phyloP scores from a whole-genome alignment of 148 eudicot species.

The Vaccinium darrowii region DNA sequence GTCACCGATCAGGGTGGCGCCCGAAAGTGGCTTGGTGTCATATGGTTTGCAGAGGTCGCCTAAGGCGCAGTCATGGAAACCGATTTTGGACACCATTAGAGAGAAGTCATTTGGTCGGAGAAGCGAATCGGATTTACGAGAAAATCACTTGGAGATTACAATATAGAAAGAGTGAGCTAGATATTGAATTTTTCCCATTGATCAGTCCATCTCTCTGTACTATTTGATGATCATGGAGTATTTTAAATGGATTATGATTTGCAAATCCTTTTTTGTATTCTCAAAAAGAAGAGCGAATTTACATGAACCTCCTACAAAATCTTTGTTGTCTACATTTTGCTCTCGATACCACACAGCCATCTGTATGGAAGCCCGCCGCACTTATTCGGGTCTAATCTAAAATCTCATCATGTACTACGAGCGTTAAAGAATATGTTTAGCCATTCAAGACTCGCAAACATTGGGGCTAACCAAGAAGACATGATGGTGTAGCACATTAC shows the following conservation, averaged over 20 bases:
- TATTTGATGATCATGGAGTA: background rate
- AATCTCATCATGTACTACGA: background rate
- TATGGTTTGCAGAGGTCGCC: background rate
- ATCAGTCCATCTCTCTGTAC: background rate
- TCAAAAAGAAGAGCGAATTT: background rate
- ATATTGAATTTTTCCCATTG: background rate
- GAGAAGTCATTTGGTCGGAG: slow-evolving; percentile 33
- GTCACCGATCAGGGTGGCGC: background rate
- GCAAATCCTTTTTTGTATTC: background rate
- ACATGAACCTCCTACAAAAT: background rate
- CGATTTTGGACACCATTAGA: slow-evolving; percentile 30
- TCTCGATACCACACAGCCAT: background rate
- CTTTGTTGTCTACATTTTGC: no score
- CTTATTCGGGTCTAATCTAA: background rate
- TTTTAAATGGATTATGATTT: background rate
- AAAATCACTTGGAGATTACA: slow-evolving; percentile 11
- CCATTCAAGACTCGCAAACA: background rate
- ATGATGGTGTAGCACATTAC: no score
- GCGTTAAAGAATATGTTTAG: background rate
- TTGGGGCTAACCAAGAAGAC: no score
- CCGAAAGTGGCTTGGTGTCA: background rate
- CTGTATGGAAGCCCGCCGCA: background rate
- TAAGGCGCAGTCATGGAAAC: slow-evolving; percentile 34
- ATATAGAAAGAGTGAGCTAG: background rate
- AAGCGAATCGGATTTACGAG: slow-evolving; percentile 36